phyloP scores from a whole-genome alignment of 257 asterid species.

The Capsicum pubescens region DNA sequence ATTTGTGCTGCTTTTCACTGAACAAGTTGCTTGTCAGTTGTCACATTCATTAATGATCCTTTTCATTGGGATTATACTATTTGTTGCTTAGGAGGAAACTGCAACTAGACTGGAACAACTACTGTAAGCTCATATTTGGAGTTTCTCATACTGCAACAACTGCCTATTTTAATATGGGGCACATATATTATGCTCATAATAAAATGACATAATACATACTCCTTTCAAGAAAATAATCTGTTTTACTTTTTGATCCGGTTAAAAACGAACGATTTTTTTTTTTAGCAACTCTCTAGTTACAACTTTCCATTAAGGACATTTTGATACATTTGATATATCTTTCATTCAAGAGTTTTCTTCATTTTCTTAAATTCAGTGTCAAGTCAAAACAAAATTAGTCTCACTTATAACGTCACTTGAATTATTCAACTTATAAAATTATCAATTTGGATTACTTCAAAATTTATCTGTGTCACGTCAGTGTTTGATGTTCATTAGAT shows the following conservation, averaged over 20 bases:
- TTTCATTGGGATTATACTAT: constrained; percentile 22
- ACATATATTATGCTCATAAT: too few species aligned
- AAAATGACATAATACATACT: too few species aligned
- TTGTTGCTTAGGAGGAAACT: not conserved
- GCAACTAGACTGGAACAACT: constrained; percentile 1
- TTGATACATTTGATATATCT: too few species aligned
- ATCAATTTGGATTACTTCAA: not conserved
- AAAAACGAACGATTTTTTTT: too few species aligned
- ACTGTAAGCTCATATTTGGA: constrained; percentile 8
- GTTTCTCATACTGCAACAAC: not conserved
- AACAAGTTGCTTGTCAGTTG: not conserved
- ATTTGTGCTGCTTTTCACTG: not conserved
- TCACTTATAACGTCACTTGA: too few species aligned
- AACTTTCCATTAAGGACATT: too few species aligned
- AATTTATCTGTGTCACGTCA: not conserved
- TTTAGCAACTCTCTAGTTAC: too few species aligned
- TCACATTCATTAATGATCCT: constrained; percentile 14
- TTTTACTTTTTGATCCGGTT: too few species aligned
- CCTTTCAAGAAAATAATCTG: not conserved
- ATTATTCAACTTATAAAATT: not conserved
- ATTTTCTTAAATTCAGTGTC: too few species aligned
- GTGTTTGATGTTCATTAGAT: not conserved
- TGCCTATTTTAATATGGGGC: too few species aligned
- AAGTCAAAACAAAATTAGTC: too few species aligned
- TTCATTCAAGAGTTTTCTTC: too few species aligned